Conservation (phyloP, 371 early-diverging fungal species). For the Actinomortierella wolfii region DNA sequence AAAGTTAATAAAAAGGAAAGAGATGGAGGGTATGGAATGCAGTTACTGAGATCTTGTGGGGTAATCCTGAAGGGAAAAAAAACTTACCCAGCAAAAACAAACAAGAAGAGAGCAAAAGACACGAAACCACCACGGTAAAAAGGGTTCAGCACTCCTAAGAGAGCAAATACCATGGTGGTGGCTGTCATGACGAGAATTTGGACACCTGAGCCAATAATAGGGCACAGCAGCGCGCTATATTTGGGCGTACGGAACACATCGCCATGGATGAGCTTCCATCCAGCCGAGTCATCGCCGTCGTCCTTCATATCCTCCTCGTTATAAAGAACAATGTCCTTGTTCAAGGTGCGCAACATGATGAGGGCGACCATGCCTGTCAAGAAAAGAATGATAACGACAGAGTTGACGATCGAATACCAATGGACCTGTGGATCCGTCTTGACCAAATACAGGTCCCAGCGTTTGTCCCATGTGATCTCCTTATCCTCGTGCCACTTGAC, state of each 20-base stretch:
- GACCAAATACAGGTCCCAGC: slow-evolving; percentile 60
- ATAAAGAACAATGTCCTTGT: slow-evolving; percentile 85
- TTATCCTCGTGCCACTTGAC: slow-evolving; percentile 64
- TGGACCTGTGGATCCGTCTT: slow-evolving; percentile 51
- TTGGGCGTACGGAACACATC: slow-evolving; percentile 82
- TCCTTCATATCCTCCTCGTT: slow-evolving; percentile 79
- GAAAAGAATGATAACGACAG: slow-evolving; percentile 74
- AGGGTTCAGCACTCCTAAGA: slow-evolving; percentile 81
- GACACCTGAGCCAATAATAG: slow-evolving; percentile 81
- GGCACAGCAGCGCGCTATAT: slow-evolving; percentile 64
- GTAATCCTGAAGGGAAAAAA: background rate
- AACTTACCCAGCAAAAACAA: slow-evolving; percentile 72
- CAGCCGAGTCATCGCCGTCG: slow-evolving; percentile 87
- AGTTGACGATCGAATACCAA: slow-evolving; percentile 76
- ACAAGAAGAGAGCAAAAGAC: slow-evolving; percentile 71
- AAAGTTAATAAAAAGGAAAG: background rate
- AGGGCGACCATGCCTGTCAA: slow-evolving; percentile 86
- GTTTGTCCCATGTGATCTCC: slow-evolving; percentile 55
- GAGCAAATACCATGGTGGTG: slow-evolving; percentile 68
- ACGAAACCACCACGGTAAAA: slow-evolving; percentile 76
- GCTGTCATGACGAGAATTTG: slow-evolving; percentile 71
- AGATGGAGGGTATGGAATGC: background rate
- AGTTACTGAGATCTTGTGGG: background rate
- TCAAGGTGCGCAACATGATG: slow-evolving; percentile 84
- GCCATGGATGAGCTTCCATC: slow-evolving; percentile 94